phyloP scores from a whole-genome alignment of 78 protist species.

The Emiliania huxleyi region DNA sequence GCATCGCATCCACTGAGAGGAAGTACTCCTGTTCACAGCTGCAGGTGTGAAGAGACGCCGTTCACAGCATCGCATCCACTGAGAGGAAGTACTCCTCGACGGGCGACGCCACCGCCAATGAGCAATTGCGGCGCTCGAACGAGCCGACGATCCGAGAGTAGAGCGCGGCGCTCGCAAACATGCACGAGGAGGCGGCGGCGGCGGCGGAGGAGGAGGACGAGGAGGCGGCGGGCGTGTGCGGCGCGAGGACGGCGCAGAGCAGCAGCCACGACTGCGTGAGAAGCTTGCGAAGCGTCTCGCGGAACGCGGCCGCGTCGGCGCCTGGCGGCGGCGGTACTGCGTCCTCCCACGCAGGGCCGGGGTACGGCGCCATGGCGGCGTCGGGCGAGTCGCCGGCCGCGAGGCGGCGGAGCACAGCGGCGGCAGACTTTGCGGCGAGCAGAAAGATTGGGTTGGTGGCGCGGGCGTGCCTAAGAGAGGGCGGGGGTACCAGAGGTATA shows the following conservation, averaged over 20 bases:
- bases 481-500: neutral
- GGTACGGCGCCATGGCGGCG: neutral
- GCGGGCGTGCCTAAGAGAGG: neutral
- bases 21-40: no score
- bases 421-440: neutral
- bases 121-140: constrained; percentile 7
- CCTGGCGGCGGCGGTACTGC: neutral
- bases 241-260: neutral
- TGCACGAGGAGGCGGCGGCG: neutral
- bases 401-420: neutral
- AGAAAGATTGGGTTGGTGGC: neutral
- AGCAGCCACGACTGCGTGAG: neutral
- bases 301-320: neutral
- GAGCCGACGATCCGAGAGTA: neutral
- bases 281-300: neutral
- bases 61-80: neutral
- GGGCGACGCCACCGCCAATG: neutral
- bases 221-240: no score
- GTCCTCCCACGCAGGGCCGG: neutral
- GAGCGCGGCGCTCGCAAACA: no score
- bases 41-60: no score
- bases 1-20: no score
- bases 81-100: neutral
- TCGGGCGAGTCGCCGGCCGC: neutral
- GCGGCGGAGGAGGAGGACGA: neutral